Percentiles rank a stretch among this genome's conserved stretches.
Conservation (phyloP, 2,329 filamentous ascomycete genomes). For the Lecanoromycetidae sp. region DNA sequence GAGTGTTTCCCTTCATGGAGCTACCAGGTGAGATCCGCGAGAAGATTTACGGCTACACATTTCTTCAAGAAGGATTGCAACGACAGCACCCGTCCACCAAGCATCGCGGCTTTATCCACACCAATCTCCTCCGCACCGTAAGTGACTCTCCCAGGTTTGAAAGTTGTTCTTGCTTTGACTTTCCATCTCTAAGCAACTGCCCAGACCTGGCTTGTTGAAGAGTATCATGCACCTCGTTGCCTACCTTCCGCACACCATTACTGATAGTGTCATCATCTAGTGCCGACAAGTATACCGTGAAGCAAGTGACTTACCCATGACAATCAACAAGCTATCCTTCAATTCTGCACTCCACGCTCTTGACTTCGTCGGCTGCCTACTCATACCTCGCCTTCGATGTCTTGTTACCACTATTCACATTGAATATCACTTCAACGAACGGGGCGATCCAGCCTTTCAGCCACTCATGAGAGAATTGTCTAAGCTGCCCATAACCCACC, state of each 20-base stretch:
- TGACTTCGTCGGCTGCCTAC: slow-evolving; percentile 6
- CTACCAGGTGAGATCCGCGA: slow-evolving; percentile 10
- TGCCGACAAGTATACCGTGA: slow-evolving; percentile 11
- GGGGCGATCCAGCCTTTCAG: neutral
- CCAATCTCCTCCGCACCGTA: slow-evolving; percentile 5
- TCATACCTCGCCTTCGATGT: neutral
- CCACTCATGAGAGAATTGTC: neutral
- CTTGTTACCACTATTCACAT: slow-evolving; percentile 5
- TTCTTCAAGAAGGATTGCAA: slow-evolving; percentile 5
- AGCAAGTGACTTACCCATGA: slow-evolving; percentile 8
- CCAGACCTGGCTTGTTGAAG: too few relatives aligned
- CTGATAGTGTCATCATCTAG: too few relatives aligned
- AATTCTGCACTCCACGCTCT: neutral
- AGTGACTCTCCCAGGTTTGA: too few relatives aligned
- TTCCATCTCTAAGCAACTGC: too few relatives aligned
- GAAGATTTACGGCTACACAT: slow-evolving; percentile 6
- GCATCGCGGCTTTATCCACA: slow-evolving; percentile 7
- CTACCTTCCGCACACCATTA: too few relatives aligned
- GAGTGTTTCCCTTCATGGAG: slow-evolving; percentile 8
- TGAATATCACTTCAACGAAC: slow-evolving; percentile 1
- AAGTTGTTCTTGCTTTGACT: too few relatives aligned
- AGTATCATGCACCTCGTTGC: too few relatives aligned
- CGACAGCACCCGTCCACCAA: neutral
- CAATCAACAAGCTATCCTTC: slow-evolving; percentile 11
- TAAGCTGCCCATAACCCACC: slow-evolving; percentile 11